Evolutionary conservation across 2,329 filamentous ascomycete species (phyloP).

Genomic region (Penicillium sp.): DNA sequence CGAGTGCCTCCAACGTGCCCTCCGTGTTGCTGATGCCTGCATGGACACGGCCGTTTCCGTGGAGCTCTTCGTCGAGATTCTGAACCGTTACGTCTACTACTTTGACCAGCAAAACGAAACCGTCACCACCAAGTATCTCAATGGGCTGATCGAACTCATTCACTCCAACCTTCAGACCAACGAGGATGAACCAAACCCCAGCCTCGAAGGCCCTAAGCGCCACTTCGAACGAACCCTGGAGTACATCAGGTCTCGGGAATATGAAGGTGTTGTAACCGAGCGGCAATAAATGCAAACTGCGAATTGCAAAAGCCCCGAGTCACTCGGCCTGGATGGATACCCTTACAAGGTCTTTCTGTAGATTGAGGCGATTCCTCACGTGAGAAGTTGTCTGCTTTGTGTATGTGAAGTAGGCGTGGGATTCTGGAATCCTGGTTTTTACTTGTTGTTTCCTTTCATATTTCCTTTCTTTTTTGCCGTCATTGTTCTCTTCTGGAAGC

Average conservation of each 20-base stretch:
- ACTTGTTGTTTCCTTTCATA: slow-evolving; percentile 11
- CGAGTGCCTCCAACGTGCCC: slow-evolving; percentile 91
- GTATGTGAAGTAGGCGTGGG: slow-evolving; percentile 15
- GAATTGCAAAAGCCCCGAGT: background rate
- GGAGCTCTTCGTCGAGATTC: slow-evolving; percentile 96
- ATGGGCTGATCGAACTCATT: slow-evolving; percentile 96
- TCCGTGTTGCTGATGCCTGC: slow-evolving; percentile 95
- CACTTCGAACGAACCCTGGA: slow-evolving; percentile 96
- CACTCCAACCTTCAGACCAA: slow-evolving; percentile 92
- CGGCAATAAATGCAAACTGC: slow-evolving; percentile 47
- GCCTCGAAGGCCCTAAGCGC: slow-evolving; percentile 85
- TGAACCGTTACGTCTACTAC: slow-evolving; percentile 98
- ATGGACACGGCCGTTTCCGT: slow-evolving; percentile 98
- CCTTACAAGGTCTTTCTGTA: background rate
- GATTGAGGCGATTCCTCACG: background rate
- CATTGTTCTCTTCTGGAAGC: slow-evolving; percentile 27
- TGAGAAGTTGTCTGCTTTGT: slow-evolving; percentile 14
- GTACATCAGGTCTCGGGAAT: slow-evolving; percentile 89
- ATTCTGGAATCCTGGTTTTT: slow-evolving; percentile 1
- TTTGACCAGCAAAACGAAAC: slow-evolving; percentile 99
- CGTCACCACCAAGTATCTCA: slow-evolving; percentile 97
- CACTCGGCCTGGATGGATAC: background rate
- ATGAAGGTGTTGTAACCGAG: slow-evolving; percentile 85
- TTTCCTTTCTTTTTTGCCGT: slow-evolving; percentile 18
- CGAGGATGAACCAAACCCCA: slow-evolving; percentile 68